Evolutionary conservation across 768 basidiomycete species (phyloP).

Genomic region (Termitomyces sp.): DNA sequence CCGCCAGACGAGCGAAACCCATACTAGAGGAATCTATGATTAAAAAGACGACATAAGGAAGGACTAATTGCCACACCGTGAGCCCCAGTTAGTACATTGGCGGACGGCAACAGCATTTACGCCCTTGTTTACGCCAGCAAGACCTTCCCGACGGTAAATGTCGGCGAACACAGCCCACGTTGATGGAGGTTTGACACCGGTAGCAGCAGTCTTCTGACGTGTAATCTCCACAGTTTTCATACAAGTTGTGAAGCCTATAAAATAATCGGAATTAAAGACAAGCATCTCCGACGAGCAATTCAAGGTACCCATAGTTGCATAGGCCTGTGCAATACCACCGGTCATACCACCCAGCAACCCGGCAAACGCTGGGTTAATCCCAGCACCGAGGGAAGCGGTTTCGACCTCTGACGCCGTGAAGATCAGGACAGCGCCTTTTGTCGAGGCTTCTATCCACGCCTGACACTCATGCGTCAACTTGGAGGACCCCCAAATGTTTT

Average conservation of each 20-base stretch:
- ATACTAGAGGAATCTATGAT: slow-evolving; percentile 49
- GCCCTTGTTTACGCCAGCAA: slow-evolving; percentile 97
- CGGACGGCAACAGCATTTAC: slow-evolving; percentile 93
- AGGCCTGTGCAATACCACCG: slow-evolving; percentile 95
- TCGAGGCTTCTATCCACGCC: slow-evolving; percentile 99
- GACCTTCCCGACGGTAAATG: slow-evolving; percentile 89
- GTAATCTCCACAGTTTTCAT: slow-evolving; percentile 99
- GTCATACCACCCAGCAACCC: slow-evolving; percentile 97
- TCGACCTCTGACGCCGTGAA: slow-evolving; percentile 97
- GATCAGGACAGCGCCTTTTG: slow-evolving; percentile 93
- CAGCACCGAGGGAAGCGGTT: slow-evolving; percentile 52
- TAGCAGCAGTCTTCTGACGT: slow-evolving; percentile 83
- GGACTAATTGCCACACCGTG: slow-evolving; percentile 48
- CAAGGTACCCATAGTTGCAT: slow-evolving; percentile 93
- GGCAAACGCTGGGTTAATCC: slow-evolving; percentile 73
- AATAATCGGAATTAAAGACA: neutral
- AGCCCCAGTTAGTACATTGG: slow-evolving; percentile 93
- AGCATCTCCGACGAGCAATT: slow-evolving; percentile 5
- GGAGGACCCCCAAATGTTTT: neutral
- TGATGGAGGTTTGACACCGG: slow-evolving; percentile 81
- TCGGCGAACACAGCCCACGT: slow-evolving; percentile 95
- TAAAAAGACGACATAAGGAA: neutral
- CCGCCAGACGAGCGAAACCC: slow-evolving; percentile 94
- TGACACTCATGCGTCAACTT: slow-evolving; percentile 22
- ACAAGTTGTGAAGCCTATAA: slow-evolving; percentile 91